phyloP scores from a whole-genome alignment of 179 eudicot genomes.

The Heliamphora ciliata region DNA sequence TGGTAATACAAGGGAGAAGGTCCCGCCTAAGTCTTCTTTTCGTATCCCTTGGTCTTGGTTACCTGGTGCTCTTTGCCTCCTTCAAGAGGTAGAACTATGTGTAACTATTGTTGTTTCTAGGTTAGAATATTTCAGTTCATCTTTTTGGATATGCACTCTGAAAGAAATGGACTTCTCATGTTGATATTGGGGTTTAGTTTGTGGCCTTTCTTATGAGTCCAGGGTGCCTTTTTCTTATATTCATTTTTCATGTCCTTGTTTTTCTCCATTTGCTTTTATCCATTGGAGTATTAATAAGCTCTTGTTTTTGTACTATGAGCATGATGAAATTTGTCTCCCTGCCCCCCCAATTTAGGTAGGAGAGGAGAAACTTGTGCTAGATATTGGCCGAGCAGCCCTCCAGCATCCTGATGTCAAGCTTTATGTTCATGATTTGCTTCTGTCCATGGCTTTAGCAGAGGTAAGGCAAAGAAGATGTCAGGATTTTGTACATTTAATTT shows the following conservation, averaged over 20 bases:
- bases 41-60: constrained; percentile 94
- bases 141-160: not conserved
- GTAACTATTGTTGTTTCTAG: not conserved
- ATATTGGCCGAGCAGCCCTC: constrained; percentile 72
- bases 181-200: not conserved
- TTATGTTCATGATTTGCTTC: constrained; percentile 74
- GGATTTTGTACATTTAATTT: constrained; percentile 21
- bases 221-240: not conserved
- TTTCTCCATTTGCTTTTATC: not conserved
- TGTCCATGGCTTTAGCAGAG: constrained; percentile 98
- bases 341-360: constrained; percentile 53
- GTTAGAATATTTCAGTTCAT: not conserved
- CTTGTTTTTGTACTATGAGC: not conserved
- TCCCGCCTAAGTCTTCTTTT: constrained; percentile 75
- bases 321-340: no score
- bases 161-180: not conserved
- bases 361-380: constrained; percentile 88
- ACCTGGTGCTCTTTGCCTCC: constrained; percentile 93
- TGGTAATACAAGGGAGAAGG: constrained; percentile 70
- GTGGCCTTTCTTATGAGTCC: constrained; percentile 1
- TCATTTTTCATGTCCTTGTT: not conserved
- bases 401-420: constrained; percentile 65
- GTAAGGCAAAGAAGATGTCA: constrained; percentile 47
- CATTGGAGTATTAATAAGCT: not conserved
- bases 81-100: constrained; percentile 72